Conservation (phyloP, 2,329 filamentous ascomycete genomes). For the Ploettnerulaceae sp. region DNA sequence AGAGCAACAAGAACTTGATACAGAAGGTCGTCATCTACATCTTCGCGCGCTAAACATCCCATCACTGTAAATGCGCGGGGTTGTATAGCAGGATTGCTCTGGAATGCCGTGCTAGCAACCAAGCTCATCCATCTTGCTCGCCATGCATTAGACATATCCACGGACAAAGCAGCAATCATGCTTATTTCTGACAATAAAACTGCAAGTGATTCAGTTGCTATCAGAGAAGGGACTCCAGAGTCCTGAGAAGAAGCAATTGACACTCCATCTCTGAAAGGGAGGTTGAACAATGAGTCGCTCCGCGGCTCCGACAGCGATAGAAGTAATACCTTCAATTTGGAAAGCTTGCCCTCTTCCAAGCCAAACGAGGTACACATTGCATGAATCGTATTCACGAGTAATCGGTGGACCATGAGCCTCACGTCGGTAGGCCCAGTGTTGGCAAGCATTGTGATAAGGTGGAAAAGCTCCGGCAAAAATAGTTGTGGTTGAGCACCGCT, state of each 20-base stretch:
- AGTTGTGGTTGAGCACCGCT: slow-evolving; percentile 63
- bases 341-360: slow-evolving; percentile 50
- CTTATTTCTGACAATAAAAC: slow-evolving; percentile 60
- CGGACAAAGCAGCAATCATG: slow-evolving; percentile 56
- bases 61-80: slow-evolving; percentile 66
- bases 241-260: slow-evolving; percentile 53
- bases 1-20: slow-evolving; percentile 67
- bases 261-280: slow-evolving; percentile 47
- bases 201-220: slow-evolving; percentile 56
- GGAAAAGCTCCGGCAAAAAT: slow-evolving; percentile 64
- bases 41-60: slow-evolving; percentile 65
- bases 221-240: slow-evolving; percentile 34
- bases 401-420: slow-evolving; percentile 54
- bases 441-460: slow-evolving; percentile 65
- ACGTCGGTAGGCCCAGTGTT: slow-evolving; percentile 58
- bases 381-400: slow-evolving; percentile 63
- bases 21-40: slow-evolving; percentile 66
- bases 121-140: slow-evolving; percentile 69
- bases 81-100: slow-evolving; percentile 68
- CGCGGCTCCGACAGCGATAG: slow-evolving; percentile 55
- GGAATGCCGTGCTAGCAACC: slow-evolving; percentile 67
- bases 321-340: slow-evolving; percentile 46
- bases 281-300: slow-evolving; percentile 52
- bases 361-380: slow-evolving; percentile 62
- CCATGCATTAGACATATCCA: slow-evolving; percentile 64